Evolutionary conservation across 1,139 yeast genomes (phyloP).

Genomic region (Geotrichum citri-aurantii): DNA sequence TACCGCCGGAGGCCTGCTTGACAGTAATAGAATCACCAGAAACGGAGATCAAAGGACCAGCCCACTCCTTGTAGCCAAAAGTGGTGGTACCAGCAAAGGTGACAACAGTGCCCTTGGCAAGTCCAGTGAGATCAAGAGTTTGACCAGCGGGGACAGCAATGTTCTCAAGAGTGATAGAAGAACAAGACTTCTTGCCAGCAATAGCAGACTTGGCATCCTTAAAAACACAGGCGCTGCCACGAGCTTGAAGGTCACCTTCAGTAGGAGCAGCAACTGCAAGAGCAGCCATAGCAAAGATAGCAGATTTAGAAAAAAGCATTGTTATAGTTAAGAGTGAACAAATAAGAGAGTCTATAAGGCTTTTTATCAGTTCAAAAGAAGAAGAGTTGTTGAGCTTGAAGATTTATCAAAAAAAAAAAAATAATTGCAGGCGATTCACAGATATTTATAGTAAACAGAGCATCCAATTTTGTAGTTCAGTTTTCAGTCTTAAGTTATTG

Average conservation of each 20-base stretch:
- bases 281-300: background rate
- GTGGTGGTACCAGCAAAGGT: conserved; percentile 11
- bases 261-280: conserved; percentile 1
- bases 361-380: too few species aligned
- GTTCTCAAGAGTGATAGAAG: background rate
- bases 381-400: too few species aligned
- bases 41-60: conserved; percentile 8
- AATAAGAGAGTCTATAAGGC: too few species aligned
- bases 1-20: conserved; percentile 6
- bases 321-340: too few species aligned
- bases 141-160: conserved; percentile 9
- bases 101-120: conserved; percentile 4
- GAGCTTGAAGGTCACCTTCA: conserved; percentile 5
- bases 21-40: conserved; percentile 9
- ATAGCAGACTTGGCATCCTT: conserved; percentile 1
- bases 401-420: too few species aligned
- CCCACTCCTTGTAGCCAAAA: conserved; percentile 8
- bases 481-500: too few species aligned
- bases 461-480: too few species aligned
- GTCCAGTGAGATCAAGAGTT: conserved; percentile 7
- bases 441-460: too few species aligned
- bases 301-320: conserved; percentile 2
- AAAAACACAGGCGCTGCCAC: conserved; percentile 2
- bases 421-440: too few species aligned
- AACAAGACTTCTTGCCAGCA: conserved; percentile 5